Base-by-base conservation (phyloP, 192 early-diverging fungal species). In the Martensiomyces pterosporus region DNA sequence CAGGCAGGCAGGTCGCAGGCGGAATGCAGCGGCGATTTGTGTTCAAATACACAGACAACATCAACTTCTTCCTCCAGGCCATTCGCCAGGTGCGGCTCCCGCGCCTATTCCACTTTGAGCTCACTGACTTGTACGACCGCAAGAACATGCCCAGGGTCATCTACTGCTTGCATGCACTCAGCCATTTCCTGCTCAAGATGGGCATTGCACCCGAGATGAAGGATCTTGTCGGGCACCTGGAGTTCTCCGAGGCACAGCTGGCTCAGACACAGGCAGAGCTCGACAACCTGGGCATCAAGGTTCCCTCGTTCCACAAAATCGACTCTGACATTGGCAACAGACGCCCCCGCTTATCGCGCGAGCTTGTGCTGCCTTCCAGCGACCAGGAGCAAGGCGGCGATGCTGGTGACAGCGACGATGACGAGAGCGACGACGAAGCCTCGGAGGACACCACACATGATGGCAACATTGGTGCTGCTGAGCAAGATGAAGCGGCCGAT, bases 121-220 rank as follows among this genome's bases (percentile, higher is more conserved):
- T 94, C 57, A 94, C 92, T 0, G 97, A 99, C 65, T 63, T 98
- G 37, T 99, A 97, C 72, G 95, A 99, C 56, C 90, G 91, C 69
- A 99, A 98, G 55, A 99, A 99, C 60, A 90, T 99, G 57, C 97
- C 97, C 9, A 92, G 92, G 59, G 97, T 99, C 17, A 93, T 99
- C 54, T 94, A 96, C 64, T 97, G 94, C 70, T 88, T 99, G 62
- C 94, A 97, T 53, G 94, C 94, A 9, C 77, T 97, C 29, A 92
- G 90, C 71, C 94, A 99, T 63, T 84, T 98, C 58, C 67, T 99
- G 26, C 85, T 90, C 16, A 78, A 80, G 32, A 85, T 85, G 53
- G 84, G 87, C 6, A 71, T 92, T 43, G 90, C 92, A 6, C 92
- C 91, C 18, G 78, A 81, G 36, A 96, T 98, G 65, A 86, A 89